Conservation (phyloP, 1,284 basidiomycete genomes). For the Microbotryomycetes sp. region DNA sequence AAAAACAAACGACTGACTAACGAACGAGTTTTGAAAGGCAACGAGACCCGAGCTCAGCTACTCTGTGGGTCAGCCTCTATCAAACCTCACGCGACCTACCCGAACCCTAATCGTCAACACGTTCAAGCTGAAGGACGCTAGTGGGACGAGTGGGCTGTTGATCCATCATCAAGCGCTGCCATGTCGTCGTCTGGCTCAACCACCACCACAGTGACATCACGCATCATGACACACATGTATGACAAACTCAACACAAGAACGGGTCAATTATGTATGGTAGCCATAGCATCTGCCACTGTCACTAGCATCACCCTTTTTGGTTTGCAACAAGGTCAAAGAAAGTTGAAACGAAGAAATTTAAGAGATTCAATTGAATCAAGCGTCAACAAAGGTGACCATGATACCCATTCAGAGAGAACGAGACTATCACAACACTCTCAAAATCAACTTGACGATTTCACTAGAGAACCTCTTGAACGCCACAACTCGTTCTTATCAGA, state of each 20-base stretch:
- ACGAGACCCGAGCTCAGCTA: too few relatives aligned
- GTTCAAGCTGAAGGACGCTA: too few relatives aligned
- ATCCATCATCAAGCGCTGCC: too few relatives aligned
- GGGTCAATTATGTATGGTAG: slow-evolving; percentile 18
- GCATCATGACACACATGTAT: too few relatives aligned
- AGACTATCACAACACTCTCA: neutral
- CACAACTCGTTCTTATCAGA: neutral
- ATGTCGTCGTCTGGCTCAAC: too few relatives aligned
- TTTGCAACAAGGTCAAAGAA: slow-evolving; percentile 12
- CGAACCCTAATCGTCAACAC: too few relatives aligned
- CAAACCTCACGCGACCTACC: too few relatives aligned
- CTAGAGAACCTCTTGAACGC: neutral
- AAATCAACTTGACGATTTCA: neutral
- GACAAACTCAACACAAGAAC: slow-evolving; percentile 12
- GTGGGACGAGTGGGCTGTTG: too few relatives aligned
- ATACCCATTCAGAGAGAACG: slow-evolving; percentile 3
- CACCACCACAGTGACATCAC: too few relatives aligned
- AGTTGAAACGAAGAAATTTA: neutral
- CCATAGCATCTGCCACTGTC: slow-evolving; percentile 15
- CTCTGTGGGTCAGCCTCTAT: too few relatives aligned
- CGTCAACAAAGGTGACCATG: slow-evolving; percentile 5
- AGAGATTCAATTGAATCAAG: neutral
- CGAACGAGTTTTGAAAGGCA: too few relatives aligned
- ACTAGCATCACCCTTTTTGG: slow-evolving; percentile 21
- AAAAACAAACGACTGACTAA: too few relatives aligned